These are phyloP conservation scores for Samsoniella hepiali DNA, from an alignment of 2,329 filamentous ascomycete species.

Conservation along the genomic window DNA sequence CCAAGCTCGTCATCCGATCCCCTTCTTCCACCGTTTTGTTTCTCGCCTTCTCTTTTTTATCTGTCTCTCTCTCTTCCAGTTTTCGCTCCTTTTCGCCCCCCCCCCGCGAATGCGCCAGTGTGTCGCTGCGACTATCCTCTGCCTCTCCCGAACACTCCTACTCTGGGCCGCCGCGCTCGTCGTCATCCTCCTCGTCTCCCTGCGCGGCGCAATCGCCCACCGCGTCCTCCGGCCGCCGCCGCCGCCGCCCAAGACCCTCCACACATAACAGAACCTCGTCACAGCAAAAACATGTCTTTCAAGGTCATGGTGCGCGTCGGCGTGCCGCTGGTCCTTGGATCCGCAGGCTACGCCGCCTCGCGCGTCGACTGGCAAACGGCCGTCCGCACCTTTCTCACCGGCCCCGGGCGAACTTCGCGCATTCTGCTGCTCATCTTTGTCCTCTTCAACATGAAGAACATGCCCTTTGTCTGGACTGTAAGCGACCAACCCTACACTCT, in stretches of 20 bases:
- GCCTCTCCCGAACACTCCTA: slow-evolving; percentile 37
- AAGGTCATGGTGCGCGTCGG: slow-evolving; percentile 38
- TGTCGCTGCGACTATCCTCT: slow-evolving; percentile 38
- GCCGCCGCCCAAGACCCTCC: neutral
- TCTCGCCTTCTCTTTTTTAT: neutral
- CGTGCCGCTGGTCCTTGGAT: slow-evolving; percentile 40
- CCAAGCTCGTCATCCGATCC: neutral
- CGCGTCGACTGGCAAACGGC: slow-evolving; percentile 41
- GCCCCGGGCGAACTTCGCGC: slow-evolving; percentile 51
- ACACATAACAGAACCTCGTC: neutral
- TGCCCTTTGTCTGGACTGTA: slow-evolving; percentile 76
- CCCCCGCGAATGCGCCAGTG: slow-evolving; percentile 26
- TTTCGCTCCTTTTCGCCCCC: neutral
- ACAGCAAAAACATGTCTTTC: slow-evolving; percentile 33
- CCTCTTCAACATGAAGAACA: slow-evolving; percentile 66
- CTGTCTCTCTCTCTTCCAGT: neutral
- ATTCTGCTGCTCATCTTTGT: slow-evolving; percentile 54
- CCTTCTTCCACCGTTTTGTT: too few species aligned
- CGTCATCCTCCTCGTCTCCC: slow-evolving; percentile 4
- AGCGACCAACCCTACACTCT: slow-evolving; percentile 25
- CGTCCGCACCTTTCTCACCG: slow-evolving; percentile 47
- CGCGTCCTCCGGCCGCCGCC: slow-evolving; percentile 13
- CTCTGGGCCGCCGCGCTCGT: slow-evolving; percentile 43
- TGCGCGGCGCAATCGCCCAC: slow-evolving; percentile 10
- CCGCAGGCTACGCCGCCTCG: slow-evolving; percentile 46